Evolutionary conservation across 495 filamentous ascomycete genomes (phyloP).

Genomic region (Tuber microsphaerosporum): DNA sequence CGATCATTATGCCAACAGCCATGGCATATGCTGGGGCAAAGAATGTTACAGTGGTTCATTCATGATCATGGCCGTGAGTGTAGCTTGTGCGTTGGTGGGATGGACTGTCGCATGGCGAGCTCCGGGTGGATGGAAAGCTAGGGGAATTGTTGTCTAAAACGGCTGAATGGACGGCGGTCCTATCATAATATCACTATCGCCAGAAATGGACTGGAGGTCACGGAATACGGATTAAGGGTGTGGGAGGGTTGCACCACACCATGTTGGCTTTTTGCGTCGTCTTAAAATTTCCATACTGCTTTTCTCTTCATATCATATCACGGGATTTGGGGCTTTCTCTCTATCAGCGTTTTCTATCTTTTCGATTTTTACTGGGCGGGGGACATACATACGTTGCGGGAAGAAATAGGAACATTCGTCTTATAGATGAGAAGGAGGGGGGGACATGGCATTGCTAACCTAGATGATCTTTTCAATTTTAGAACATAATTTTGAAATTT

Average conservation of each 20-base stretch:
- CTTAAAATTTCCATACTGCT: neutral
- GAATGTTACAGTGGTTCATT: conserved; percentile 70
- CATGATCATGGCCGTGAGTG: conserved; percentile 71
- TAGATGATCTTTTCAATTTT: neutral
- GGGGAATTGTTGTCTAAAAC: conserved; percentile 63
- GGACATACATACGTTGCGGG: neutral
- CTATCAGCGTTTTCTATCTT: neutral
- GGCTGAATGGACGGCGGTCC: neutral
- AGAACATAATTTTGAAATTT: neutral
- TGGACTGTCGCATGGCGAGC: conserved; percentile 79
- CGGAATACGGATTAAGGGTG: neutral
- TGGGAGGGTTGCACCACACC: neutral
- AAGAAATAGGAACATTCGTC: neutral
- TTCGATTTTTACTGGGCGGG: neutral
- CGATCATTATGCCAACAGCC: conserved; percentile 47
- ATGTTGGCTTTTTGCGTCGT: neutral
- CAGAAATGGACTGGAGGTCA: neutral
- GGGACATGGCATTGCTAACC: neutral
- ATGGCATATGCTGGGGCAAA: conserved; percentile 54
- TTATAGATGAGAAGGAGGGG: neutral
- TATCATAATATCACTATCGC: neutral
- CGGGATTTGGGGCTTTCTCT: neutral
- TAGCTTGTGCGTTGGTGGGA: conserved; percentile 68
- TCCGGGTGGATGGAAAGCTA: conserved; percentile 62
- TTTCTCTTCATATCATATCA: neutral